Evolutionary conservation across 2,329 filamentous ascomycete species (phyloP).

Genomic region (Ophiobolus disseminans): DNA sequence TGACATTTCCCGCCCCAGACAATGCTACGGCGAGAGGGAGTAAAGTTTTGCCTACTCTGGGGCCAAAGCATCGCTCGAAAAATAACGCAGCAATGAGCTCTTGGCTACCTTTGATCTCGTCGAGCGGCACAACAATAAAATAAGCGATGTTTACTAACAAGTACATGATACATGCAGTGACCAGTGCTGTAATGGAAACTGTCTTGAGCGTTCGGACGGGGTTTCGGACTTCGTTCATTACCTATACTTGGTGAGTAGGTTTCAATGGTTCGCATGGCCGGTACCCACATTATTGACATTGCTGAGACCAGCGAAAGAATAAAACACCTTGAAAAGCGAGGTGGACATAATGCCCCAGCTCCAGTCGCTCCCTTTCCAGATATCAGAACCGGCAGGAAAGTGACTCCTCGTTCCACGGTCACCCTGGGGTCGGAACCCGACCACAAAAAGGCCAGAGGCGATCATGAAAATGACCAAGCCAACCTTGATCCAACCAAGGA

Average conservation of each 20-base stretch:
- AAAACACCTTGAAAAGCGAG: conserved; percentile 70
- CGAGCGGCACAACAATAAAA: conserved; percentile 70
- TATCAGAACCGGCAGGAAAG: conserved; percentile 55
- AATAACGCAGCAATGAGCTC: conserved; percentile 73
- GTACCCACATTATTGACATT: conserved; percentile 66
- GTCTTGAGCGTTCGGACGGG: conserved; percentile 70
- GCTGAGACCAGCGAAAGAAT: conserved; percentile 70
- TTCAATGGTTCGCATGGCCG: no score
- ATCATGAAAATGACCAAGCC: conserved; percentile 49
- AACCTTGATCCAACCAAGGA: conserved; percentile 52
- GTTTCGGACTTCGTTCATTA: conserved; percentile 74
- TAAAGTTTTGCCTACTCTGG: conserved; percentile 62
- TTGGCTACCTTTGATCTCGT: conserved; percentile 70
- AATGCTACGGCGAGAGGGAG: conserved; percentile 71
- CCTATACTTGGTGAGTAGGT: conserved; percentile 31
- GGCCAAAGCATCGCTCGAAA: conserved; percentile 69
- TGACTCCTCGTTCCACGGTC: conserved; percentile 25
- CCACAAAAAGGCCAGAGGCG: conserved; percentile 46
- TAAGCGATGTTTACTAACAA: conserved; percentile 70
- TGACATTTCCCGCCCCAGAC: conserved; percentile 73
- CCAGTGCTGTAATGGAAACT: conserved; percentile 65
- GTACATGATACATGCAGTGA: conserved; percentile 69
- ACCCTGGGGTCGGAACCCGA: conserved; percentile 33
- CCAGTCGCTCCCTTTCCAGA: conserved; percentile 73
- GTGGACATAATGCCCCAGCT: conserved; percentile 72